phyloP scores from a whole-genome alignment of 192 early-diverging fungal species.

The Coemansia asiatica region DNA sequence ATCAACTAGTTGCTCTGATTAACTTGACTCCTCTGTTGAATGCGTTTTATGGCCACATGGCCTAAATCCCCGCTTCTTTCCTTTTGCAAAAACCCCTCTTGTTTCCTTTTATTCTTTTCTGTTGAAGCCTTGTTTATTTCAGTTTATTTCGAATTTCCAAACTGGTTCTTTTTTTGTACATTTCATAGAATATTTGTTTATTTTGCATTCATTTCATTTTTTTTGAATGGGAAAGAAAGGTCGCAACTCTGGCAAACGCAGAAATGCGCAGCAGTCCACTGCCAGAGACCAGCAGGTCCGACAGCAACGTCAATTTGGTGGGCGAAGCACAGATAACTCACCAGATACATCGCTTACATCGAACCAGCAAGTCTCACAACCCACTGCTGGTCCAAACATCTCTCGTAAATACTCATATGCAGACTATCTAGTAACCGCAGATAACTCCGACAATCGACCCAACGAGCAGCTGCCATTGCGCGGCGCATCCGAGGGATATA shows the following conservation, averaged over 20 bases:
- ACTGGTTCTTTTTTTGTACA: background rate
- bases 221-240: constrained; percentile 31
- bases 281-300: constrained; percentile 5
- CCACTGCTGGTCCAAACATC: background rate
- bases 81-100: background rate
- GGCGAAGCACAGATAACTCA: background rate
- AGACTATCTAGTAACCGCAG: background rate
- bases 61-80: background rate
- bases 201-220: background rate
- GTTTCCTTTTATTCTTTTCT: background rate
- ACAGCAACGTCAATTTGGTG: constrained; percentile 9
- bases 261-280: constrained; percentile 1
- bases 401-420: background rate
- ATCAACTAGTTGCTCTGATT: background rate
- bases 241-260: constrained; percentile 28
- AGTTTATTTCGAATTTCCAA: background rate
- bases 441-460: background rate
- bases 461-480: background rate
- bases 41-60: background rate
- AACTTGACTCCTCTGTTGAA: background rate
- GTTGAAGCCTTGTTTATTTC: background rate
- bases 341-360: background rate
- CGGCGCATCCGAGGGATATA: constrained; percentile 9
- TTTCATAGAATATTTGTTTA: background rate
- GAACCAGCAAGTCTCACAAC: background rate